phyloP scores from a whole-genome alignment of 2,329 filamentous ascomycete genomes.

The Fusarium sp. region DNA sequence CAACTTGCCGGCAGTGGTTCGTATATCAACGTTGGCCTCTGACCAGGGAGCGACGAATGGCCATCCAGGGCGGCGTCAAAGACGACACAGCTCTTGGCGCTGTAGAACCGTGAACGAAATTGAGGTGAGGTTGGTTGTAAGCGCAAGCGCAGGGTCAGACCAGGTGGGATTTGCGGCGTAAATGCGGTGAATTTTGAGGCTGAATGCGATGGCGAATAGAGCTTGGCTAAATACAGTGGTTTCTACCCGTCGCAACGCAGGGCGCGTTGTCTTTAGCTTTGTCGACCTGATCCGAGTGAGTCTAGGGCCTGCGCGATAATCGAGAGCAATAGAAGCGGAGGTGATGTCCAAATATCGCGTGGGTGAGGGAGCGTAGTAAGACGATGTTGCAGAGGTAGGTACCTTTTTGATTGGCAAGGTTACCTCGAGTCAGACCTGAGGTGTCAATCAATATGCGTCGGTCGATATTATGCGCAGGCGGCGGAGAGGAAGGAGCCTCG shows the following conservation, averaged over 20 bases:
- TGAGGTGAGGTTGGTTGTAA: slow-evolving; percentile 20
- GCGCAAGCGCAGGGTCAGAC: slow-evolving; percentile 7
- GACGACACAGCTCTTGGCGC: slow-evolving; percentile 1
- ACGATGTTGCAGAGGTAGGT: slow-evolving; percentile 6
- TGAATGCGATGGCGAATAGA: slow-evolving; percentile 25
- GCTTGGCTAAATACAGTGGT: slow-evolving; percentile 17
- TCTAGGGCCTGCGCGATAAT: slow-evolving; percentile 31
- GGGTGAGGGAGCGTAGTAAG: slow-evolving; percentile 9
- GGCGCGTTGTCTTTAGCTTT: slow-evolving; percentile 25
- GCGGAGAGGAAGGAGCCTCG: no score
- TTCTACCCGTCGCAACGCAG: slow-evolving; percentile 16
- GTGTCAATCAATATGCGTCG: slow-evolving; percentile 14
- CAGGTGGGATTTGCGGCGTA: slow-evolving; percentile 33
- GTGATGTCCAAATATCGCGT: slow-evolving; percentile 28
- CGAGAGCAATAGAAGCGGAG: slow-evolving; percentile 23
- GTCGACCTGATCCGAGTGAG: slow-evolving; percentile 14
- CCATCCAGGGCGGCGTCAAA: slow-evolving; percentile 8
- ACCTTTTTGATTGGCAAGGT: slow-evolving; percentile 22
- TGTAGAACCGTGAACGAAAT: slow-evolving; percentile 1
- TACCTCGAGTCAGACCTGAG: slow-evolving; percentile 23
- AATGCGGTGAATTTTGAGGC: slow-evolving; percentile 26
- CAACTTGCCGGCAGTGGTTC: slow-evolving; percentile 9
- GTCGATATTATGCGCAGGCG: neutral
- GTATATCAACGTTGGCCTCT: slow-evolving; percentile 19
- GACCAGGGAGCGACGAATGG: slow-evolving; percentile 7